These are phyloP conservation scores for Trichoderma sp. DNA, from an alignment of 2,329 filamentous ascomycete species.

Conservation along the genomic window DNA sequence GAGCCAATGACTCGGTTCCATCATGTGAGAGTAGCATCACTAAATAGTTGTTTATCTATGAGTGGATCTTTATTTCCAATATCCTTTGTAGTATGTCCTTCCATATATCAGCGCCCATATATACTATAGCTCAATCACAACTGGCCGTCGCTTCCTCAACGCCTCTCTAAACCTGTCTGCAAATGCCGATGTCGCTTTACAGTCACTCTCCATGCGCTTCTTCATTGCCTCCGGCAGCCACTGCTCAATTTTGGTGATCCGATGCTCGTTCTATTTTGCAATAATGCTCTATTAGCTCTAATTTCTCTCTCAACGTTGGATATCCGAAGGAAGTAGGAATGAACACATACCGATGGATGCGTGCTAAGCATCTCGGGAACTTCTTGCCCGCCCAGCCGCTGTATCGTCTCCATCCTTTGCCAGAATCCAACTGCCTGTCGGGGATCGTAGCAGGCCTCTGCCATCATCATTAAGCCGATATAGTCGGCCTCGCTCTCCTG, in stretches of 20 bases:
- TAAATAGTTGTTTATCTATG: neutral
- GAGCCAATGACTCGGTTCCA: neutral
- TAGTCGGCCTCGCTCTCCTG: slow-evolving; percentile 81
- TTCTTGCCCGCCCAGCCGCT: slow-evolving; percentile 47
- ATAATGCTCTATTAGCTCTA: neutral
- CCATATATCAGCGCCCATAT: neutral
- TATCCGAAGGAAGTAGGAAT: neutral
- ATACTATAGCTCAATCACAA: slow-evolving; percentile 17
- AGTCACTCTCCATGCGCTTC: slow-evolving; percentile 59
- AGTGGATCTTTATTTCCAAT: neutral
- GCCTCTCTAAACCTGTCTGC: slow-evolving; percentile 57
- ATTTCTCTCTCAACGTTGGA: neutral
- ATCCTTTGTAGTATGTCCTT: neutral
- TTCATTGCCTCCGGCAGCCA: slow-evolving; percentile 64
- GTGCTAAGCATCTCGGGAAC: slow-evolving; percentile 75
- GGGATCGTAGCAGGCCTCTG: slow-evolving; percentile 76
- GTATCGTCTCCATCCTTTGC: slow-evolving; percentile 64
- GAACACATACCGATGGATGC: slow-evolving; percentile 66
- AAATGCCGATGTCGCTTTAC: slow-evolving; percentile 55
- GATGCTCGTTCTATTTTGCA: slow-evolving; percentile 57
- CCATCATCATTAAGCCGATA: slow-evolving; percentile 82
- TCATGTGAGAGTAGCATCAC: neutral
- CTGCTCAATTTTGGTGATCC: slow-evolving; percentile 66
- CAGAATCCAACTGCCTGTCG: slow-evolving; percentile 68
- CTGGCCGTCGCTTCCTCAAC: slow-evolving; percentile 42